Percentiles rank a stretch among this genome's conserved stretches.
Conservation (phyloP, 1,284 basidiomycete species). For the Malassezia japonica region DNA sequence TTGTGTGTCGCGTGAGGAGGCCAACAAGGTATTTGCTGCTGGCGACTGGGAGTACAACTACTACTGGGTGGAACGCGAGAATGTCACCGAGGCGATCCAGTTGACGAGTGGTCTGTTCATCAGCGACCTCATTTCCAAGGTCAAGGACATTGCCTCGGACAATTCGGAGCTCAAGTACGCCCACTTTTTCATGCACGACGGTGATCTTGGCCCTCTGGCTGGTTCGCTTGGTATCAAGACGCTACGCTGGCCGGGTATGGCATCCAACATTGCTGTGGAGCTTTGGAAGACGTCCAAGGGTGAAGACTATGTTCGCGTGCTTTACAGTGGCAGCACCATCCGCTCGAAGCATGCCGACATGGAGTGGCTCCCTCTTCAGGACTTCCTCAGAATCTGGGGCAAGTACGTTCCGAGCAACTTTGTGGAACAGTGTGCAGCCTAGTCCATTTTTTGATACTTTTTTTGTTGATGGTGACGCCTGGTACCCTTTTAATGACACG, state of each 20-base stretch:
- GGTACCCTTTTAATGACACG: no score
- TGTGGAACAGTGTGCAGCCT: neutral
- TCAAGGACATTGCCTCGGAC: neutral
- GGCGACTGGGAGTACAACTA: slow-evolving; percentile 16
- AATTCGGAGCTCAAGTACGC: slow-evolving; percentile 2
- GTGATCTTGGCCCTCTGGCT: slow-evolving; percentile 11
- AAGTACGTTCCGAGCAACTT: slow-evolving; percentile 6
- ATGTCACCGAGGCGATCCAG: slow-evolving; percentile 13
- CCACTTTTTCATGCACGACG: slow-evolving; percentile 15
- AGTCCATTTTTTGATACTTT: no score
- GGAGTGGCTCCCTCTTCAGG: slow-evolving; percentile 8
- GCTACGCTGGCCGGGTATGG: slow-evolving; percentile 14
- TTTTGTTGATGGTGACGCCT: no score
- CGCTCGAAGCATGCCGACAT: slow-evolving; percentile 7
- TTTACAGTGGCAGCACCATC: slow-evolving; percentile 10
- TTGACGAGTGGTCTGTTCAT: slow-evolving; percentile 13
- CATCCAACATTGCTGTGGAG: slow-evolving; percentile 13
- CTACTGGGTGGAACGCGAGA: slow-evolving; percentile 10
- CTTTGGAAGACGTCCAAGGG: slow-evolving; percentile 2
- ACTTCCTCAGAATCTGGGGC: slow-evolving; percentile 1
- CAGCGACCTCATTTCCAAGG: slow-evolving; percentile 2
- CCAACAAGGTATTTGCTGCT: slow-evolving; percentile 5
- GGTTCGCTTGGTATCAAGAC: slow-evolving; percentile 11
- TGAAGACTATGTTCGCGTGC: neutral
- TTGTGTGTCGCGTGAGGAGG: slow-evolving; percentile 5